Base-by-base conservation (phyloP, 2,329 filamentous ascomycete species). In the Verticillium zaregamsianum region DNA sequence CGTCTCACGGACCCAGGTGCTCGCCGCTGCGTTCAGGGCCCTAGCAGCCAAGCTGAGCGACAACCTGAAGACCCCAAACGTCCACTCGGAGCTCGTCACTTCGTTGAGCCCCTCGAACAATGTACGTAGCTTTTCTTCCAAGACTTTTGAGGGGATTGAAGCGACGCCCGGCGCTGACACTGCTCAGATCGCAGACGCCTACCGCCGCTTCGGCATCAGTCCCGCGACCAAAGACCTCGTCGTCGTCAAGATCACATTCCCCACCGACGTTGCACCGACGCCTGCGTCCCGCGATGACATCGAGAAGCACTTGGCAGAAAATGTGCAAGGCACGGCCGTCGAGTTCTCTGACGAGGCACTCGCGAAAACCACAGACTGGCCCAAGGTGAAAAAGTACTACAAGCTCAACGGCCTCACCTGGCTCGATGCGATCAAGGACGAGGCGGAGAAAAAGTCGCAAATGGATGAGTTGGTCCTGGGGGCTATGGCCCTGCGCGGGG, bases 31-130 rank as follows among this genome's bases (percentile, higher is more conserved):
- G 32, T 94, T 91, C 77, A 86, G 89, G 70, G 90, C 93, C n/a
- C 79, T 93, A 65, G 89, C 87, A 63, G 83, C 87, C 66, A 81
- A 86, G 63, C 72, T 86, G 3, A 84, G 84, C 65, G 79, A 79
- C 6, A 80, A 84, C 28, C 79, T 94, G 61, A 91, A 89, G 73
- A 95, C 91, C 5, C 88, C 89, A 55, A 97, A 96, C 68, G 86
- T 96, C 5, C 93, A 97, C 74, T 93, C 91, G 0, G 93, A 97
- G 76, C 90, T 92, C 61, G 92, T 97, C 33, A 90, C 90, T 67
- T 88, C 87, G 3, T 79, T 97, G 55, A 93, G 88, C 63, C 84
- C 90, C 0, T 93, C 90, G 65, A 94, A 92, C 73, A 97, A 97
- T 74, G 91, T 92, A 73, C 63, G 80, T 64, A 45, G 3, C n/a